These are phyloP conservation scores for Amanita fuliginea DNA, from an alignment of 768 basidiomycete genomes.

Conservation along the genomic window DNA sequence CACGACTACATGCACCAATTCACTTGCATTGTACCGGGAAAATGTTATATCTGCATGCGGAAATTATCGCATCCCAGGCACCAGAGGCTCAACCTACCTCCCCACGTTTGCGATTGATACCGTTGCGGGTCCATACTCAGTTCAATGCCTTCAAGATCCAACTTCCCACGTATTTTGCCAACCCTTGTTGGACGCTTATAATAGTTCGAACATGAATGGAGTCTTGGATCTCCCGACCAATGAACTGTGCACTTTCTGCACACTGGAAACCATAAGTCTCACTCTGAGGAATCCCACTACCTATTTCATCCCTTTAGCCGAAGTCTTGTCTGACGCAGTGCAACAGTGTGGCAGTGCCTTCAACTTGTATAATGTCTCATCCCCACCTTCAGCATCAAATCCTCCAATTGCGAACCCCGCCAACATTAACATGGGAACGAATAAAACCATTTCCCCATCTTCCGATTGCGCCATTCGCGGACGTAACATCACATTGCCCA, in stretches of 20 bases:
- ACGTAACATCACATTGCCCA: conserved; percentile 12
- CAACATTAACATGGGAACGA: conserved; percentile 7
- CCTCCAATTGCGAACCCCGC: conserved; percentile 5
- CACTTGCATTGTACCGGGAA: conserved; percentile 12
- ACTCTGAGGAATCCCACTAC: conserved; percentile 13
- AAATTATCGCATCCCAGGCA: conserved; percentile 8
- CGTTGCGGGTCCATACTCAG: conserved; percentile 13
- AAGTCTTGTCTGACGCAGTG: conserved; percentile 10
- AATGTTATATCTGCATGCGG: conserved; percentile 13
- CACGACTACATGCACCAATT: conserved; percentile 11
- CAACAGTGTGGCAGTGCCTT: conserved; percentile 9
- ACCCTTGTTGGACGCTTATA: conserved; percentile 9
- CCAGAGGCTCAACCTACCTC: conserved; percentile 12
- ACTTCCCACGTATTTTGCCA: conserved; percentile 10
- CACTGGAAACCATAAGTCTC: conserved; percentile 12
- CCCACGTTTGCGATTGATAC: conserved; percentile 14
- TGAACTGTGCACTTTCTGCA: conserved; percentile 16
- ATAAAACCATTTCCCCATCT: conserved; percentile 4
- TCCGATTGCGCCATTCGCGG: conserved; percentile 11
- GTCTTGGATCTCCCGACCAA: conserved; percentile 11
- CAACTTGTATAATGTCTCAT: neutral
- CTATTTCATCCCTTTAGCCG: conserved; percentile 10
- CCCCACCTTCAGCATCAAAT: neutral
- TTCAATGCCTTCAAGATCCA: conserved; percentile 15
- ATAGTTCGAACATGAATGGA: conserved; percentile 10